Evolutionary conservation across 179 eudicot genomes (phyloP).

Genomic region (Amaranthus tricolor): DNA sequence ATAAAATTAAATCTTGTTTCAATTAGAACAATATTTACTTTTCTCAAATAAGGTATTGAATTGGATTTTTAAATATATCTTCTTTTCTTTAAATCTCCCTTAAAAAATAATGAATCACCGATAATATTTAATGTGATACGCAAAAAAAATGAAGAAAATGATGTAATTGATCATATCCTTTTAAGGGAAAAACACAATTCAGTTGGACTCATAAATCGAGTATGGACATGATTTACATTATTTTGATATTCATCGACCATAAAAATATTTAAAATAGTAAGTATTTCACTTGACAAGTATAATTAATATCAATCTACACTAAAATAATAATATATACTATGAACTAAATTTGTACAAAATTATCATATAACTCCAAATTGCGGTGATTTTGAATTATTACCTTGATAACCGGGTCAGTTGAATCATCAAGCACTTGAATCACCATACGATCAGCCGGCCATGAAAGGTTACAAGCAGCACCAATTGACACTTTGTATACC

Average conservation of each 20-base stretch:
- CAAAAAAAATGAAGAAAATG: background rate
- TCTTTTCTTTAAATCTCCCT: background rate
- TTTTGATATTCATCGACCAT: too few species aligned
- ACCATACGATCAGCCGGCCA: constrained; percentile 80
- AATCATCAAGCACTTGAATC: constrained; percentile 83
- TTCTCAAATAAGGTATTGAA: too few species aligned
- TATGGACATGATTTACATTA: too few species aligned
- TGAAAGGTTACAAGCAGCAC: constrained; percentile 72
- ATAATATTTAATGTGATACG: background rate
- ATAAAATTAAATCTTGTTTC: too few species aligned
- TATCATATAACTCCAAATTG: too few species aligned
- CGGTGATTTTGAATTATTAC: constrained; percentile 27
- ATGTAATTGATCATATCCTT: background rate
- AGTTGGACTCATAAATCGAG: background rate
- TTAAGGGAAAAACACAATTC: constrained; percentile 11
- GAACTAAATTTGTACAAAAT: background rate
- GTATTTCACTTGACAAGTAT: too few species aligned
- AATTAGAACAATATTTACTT: too few species aligned
- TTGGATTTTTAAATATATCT: background rate
- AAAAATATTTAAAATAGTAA: too few species aligned
- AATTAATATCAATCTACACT: too few species aligned
- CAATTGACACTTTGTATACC: constrained; percentile 84
- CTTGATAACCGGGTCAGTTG: constrained; percentile 68
- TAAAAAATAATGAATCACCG: background rate
- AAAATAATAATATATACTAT: background rate